Evolutionary conservation across 2,329 filamentous ascomycete species (phyloP), one percentile per base, ranked within the genome.

Genomic region (Fusarium tupiense): DNA sequence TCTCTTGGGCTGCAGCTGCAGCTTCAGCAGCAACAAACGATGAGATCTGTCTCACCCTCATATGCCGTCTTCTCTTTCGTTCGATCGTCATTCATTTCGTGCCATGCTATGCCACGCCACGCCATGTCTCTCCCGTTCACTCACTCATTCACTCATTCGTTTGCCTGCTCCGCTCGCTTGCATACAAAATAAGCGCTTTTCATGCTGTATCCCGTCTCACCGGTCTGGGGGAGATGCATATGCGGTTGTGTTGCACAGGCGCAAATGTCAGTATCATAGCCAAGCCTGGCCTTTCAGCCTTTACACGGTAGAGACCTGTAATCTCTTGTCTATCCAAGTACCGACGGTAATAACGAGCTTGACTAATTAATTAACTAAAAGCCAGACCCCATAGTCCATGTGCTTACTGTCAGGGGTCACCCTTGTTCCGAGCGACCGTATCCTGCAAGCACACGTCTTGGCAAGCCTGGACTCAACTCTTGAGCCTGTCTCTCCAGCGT

Each of bases 381-480:
- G 20, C 31, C 22, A 64, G 43, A 29, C 35, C 26, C 35, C 35
- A 16, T 37, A 46, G 13, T 1, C 11, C 26, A 31, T 40, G 37
- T 44, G 31, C 35, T 29, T 56, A 56, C n/a, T 41, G 33, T 13
- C 52, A 53, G 37, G 67, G 67, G 41, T 40, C 10, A 41, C 60
- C 53, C 44, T 38, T 70, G 52, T 22, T 24, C 49, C 37, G n/a
- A 60, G 60, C 66, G 35, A 7, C 46, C 52, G 29, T 56, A 54
- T 54, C 52, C 60, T 50, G 47, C 49, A 44, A 59, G 66, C n/a
- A 65, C 35, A 54, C 52, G 31, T 59, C 67, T 65, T 70, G 67
- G 60, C 67, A 65, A 26, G 26, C 56, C 43, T 46, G 41, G 37
- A 22, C 29, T 49, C 19, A 44, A 43, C 37, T 62, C 35, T 37